Conservation (phyloP, 176 grass and related monocot species). For the Chrysopogon serrulatus region DNA sequence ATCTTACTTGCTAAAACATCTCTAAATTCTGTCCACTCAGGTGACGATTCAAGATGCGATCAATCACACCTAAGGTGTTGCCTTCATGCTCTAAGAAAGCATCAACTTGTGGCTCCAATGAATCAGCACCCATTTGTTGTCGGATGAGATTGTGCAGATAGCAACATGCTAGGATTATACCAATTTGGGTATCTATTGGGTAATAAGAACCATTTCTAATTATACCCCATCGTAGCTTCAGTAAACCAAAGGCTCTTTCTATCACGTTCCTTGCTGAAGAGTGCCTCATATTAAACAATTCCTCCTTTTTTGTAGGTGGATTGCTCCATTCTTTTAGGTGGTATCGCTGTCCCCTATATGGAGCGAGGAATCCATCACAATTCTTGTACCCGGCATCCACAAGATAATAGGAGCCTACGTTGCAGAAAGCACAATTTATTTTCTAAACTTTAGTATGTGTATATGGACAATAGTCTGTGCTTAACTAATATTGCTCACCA, state of each 20-base stretch:
- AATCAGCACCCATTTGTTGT: not conserved
- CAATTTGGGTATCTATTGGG: not conserved
- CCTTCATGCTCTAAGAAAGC: not conserved
- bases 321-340: no score
- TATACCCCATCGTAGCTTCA: not conserved
- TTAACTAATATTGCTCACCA: no score
- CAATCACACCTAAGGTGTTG: not conserved
- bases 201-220: not conserved
- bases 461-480: no score
- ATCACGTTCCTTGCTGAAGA: not conserved
- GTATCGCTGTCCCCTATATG: no score
- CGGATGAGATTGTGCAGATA: not conserved
- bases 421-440: no score
- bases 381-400: no score
- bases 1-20: not conserved
- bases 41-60: not conserved
- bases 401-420: no score
- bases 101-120: not conserved
- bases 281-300: not conserved
- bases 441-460: no score
- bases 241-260: not conserved
- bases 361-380: no score
- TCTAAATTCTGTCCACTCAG: not conserved
- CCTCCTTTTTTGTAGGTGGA: not conserved
- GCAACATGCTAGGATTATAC: not conserved